Conservation (phyloP, 208 protist species). For the Kentomonas sorsogonicus region DNA sequence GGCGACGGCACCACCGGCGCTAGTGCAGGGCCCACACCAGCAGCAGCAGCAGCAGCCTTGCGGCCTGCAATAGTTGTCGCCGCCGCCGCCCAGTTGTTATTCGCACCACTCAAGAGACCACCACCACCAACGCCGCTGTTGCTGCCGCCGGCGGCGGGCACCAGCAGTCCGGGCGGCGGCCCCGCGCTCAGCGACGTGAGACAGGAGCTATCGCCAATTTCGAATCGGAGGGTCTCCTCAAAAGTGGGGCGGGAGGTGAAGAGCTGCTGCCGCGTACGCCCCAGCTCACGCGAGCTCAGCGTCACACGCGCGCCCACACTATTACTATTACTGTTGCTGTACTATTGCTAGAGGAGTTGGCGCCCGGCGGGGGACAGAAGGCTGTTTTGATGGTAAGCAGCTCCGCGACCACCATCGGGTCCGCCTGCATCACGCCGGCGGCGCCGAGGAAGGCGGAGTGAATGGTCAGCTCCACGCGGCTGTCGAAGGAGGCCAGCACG, state of each 20-base stretch:
- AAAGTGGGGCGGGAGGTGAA: constrained; percentile 54
- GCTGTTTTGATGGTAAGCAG: constrained; percentile 56
- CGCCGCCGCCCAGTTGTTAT: no score
- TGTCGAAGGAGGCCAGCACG: constrained; percentile 61
- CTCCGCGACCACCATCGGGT: constrained; percentile 60
- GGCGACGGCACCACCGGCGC: neutral
- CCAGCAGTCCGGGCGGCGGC: neutral
- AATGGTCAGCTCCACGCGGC: constrained; percentile 57
- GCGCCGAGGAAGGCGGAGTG: constrained; percentile 69
- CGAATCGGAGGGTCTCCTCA: constrained; percentile 43
- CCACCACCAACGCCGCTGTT: constrained; percentile 1
- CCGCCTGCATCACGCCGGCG: constrained; percentile 64
- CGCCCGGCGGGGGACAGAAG: constrained; percentile 7
- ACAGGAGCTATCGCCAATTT: constrained; percentile 26
- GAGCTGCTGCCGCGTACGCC: constrained; percentile 26
- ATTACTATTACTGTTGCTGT: constrained; percentile 6
- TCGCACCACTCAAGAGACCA: no score
- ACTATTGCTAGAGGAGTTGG: constrained; percentile 1
- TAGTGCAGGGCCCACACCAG: no score
- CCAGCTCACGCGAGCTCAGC: constrained; percentile 27
- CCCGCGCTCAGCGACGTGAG: constrained; percentile 30
- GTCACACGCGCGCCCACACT: constrained; percentile 8
- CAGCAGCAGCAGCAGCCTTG: no score
- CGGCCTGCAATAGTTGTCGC: no score
- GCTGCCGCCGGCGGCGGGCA: neutral